Conservation (phyloP, 305 asterid genomes). For the Fraxinus ornus region DNA sequence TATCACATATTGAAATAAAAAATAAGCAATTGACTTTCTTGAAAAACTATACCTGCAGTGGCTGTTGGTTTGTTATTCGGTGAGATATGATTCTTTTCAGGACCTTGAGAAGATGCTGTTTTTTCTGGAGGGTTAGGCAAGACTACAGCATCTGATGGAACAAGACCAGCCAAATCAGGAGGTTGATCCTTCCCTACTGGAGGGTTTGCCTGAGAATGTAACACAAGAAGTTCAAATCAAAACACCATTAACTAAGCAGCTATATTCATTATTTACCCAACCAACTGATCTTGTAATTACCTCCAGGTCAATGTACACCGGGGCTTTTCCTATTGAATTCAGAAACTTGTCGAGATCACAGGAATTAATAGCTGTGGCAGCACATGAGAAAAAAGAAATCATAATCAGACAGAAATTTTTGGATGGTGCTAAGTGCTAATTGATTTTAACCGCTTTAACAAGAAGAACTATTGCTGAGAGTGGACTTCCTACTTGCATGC, state of each 20-base stretch:
- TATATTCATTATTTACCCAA: constrained; percentile 7
- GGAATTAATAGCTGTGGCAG: constrained; percentile 64
- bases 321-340: constrained; percentile 65
- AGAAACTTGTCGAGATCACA: constrained; percentile 77
- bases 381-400: constrained; percentile 9
- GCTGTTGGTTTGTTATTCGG: constrained; percentile 34
- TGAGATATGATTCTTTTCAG: constrained; percentile 34
- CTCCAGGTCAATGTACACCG: constrained; percentile 89
- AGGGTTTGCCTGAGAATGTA: constrained; percentile 64
- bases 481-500: background rate
- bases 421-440: background rate
- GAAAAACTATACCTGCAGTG: constrained; percentile 40
- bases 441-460: background rate
- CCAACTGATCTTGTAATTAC: constrained; percentile 40
- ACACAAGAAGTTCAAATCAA: constrained; percentile 16
- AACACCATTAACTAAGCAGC: constrained; percentile 3
- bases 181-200: constrained; percentile 95
- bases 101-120: constrained; percentile 35
- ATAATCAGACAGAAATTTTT: constrained; percentile 14
- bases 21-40: background rate
- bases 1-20: background rate
- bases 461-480: constrained; percentile 14
- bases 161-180: constrained; percentile 82
- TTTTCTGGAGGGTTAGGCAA: constrained; percentile 37
- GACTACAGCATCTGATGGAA: constrained; percentile 63